Percentiles rank a stretch among this genome's conserved stretches.
These are phyloP conservation scores for Anastatica hierochuntica DNA, from an alignment of 345 rosid genomes.

Conservation along the genomic window DNA sequence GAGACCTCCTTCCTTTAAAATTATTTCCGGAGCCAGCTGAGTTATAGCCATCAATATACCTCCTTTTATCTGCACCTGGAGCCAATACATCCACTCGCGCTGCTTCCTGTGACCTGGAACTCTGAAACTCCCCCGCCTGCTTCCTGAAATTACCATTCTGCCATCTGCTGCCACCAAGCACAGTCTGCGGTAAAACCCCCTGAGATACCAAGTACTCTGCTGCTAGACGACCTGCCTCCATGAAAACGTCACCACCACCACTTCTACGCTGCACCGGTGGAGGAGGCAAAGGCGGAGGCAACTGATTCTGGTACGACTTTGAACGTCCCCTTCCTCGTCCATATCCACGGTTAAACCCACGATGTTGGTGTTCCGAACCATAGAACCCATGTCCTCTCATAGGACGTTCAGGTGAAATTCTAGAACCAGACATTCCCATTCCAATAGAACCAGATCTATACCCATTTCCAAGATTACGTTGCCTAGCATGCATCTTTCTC, in stretches of 20 bases:
- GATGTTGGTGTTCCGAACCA: conserved; percentile 46
- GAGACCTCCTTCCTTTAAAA: conserved; percentile 52
- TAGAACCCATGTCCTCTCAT: conserved; percentile 73
- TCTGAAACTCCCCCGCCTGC: conserved; percentile 44
- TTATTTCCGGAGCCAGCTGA: conserved; percentile 41
- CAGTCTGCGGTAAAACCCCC: conserved; percentile 51
- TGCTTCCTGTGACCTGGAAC: conserved; percentile 56
- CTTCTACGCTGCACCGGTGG: conserved; percentile 43
- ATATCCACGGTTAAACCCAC: conserved; percentile 67
- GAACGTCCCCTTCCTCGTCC: conserved; percentile 69
- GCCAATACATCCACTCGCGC: conserved; percentile 41
- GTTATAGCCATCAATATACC: conserved; percentile 51
- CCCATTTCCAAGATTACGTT: conserved; percentile 84
- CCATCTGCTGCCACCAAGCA: conserved; percentile 59
- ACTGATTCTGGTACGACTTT: conserved; percentile 38
- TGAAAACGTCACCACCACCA: conserved; percentile 36
- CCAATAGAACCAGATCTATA: conserved; percentile 67
- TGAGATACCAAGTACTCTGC: conserved; percentile 85
- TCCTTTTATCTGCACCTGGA: conserved; percentile 44
- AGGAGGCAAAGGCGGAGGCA: conserved; percentile 33
- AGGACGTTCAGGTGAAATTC: conserved; percentile 54
- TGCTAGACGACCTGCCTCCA: conserved; percentile 95
- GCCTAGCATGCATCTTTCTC: conserved; percentile 79
- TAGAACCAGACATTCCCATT: conserved; percentile 47
- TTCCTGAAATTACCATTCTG: conserved; percentile 60